phyloP scores from a whole-genome alignment of 208 protist species.

The Acanthamoeba triangularis region DNA sequence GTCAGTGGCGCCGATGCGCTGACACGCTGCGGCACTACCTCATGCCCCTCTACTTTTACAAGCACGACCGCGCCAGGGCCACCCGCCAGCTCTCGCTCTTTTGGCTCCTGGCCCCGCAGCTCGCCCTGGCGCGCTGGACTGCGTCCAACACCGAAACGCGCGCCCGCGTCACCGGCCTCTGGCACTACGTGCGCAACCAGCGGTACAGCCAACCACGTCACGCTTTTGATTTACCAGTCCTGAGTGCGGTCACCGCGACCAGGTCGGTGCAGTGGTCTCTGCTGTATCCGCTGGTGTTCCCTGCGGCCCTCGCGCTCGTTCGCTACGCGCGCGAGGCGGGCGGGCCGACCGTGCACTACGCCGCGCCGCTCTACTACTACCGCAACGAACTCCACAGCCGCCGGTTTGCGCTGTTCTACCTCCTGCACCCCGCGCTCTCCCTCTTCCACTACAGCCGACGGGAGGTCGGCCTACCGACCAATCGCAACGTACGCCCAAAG shows the following conservation, averaged over 20 bases:
- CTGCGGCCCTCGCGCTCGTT: background rate
- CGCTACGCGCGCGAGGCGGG: background rate
- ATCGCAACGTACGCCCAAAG: background rate
- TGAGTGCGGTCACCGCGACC: no score
- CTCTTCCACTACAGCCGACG: conserved; percentile 21
- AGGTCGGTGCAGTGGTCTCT: conserved; percentile 6
- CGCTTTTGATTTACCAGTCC: no score
- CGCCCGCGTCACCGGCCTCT: background rate
- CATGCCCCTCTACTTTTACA: conserved; percentile 28
- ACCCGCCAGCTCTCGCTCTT: conserved; percentile 3
- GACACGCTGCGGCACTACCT: conserved; percentile 22
- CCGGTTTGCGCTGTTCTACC: background rate
- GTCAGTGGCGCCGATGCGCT: background rate
- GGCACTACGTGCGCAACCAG: conserved; percentile 11
- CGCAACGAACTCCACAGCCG: background rate
- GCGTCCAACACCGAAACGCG: background rate
- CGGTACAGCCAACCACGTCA: background rate
- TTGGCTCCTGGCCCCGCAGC: conserved; percentile 20
- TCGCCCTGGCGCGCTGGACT: conserved; percentile 17
- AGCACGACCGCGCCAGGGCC: background rate
- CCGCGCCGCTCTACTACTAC: conserved; percentile 35
- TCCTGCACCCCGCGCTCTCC: background rate
- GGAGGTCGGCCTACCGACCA: background rate
- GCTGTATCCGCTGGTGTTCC: conserved; percentile 9
- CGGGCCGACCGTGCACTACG: conserved; percentile 18